Conservation (phyloP, 163 green algal species). For the Scenedesmus sp. region DNA sequence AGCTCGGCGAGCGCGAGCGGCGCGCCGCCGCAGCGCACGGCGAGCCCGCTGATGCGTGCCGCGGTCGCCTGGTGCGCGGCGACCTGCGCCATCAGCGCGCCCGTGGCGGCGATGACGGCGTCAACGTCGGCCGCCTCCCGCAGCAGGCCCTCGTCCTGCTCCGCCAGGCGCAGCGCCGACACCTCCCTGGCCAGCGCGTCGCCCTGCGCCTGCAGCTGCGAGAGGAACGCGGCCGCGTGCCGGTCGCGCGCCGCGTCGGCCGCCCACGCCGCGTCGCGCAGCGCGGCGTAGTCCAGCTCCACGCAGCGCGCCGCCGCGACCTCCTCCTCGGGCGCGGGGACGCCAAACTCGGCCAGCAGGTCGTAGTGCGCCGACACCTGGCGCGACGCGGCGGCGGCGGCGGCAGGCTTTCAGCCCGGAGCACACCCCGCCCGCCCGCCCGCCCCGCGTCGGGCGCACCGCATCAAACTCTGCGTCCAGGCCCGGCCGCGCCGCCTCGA, state of each 20-base stretch:
- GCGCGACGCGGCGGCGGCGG: neutral
- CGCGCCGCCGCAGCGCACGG: conserved; percentile 27
- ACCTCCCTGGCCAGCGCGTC: conserved; percentile 45
- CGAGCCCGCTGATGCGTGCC: conserved; percentile 34
- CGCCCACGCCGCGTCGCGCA: conserved; percentile 63
- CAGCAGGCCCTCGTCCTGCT: conserved; percentile 80
- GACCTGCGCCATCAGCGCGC: conserved; percentile 48
- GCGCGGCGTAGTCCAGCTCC: conserved; percentile 54
- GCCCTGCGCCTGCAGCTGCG: conserved; percentile 48
- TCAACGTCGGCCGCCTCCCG: conserved; percentile 48
- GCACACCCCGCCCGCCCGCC: too few species aligned
- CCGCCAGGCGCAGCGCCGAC: conserved; percentile 57
- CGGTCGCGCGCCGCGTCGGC: conserved; percentile 44
- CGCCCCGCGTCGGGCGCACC: too few species aligned
- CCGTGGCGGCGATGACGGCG: conserved; percentile 39
- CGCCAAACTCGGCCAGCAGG: conserved; percentile 72
- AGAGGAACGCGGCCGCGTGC: conserved; percentile 43
- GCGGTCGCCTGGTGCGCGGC: conserved; percentile 36
- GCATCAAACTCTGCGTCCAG: conserved; percentile 58
- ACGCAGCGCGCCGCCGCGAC: conserved; percentile 56
- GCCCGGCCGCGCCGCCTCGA: conserved; percentile 41
- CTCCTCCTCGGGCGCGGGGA: conserved; percentile 70
- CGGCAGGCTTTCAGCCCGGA: too few species aligned
- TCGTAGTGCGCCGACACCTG: conserved; percentile 71
- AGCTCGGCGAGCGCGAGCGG: conserved; percentile 1